Conservation (phyloP, 2,329 filamentous ascomycete genomes). For the Xylariaceae sp. region DNA sequence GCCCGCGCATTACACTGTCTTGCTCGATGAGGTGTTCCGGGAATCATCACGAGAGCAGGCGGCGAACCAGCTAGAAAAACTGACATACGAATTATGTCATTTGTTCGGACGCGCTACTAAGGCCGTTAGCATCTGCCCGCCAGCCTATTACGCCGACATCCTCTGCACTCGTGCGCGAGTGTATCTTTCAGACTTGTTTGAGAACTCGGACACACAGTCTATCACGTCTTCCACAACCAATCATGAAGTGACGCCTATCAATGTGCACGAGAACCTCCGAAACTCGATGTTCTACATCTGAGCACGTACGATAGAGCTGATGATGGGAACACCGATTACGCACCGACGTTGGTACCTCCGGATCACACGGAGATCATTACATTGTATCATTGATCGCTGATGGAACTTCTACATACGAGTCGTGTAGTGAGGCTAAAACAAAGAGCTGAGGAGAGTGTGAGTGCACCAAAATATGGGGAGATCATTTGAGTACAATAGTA, state of each 20-base stretch:
- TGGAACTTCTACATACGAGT: too few relatives aligned
- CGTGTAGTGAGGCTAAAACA: too few relatives aligned
- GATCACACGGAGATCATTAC: too few relatives aligned
- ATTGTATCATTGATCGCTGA: too few relatives aligned
- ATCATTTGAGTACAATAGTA: too few relatives aligned
- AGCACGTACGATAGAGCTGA: too few relatives aligned
- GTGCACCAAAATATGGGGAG: too few relatives aligned
- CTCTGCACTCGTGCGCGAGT: slow-evolving; percentile 78
- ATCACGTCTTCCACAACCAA: slow-evolving; percentile 31
- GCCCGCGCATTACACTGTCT: slow-evolving; percentile 83
- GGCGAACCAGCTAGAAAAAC: slow-evolving; percentile 72
- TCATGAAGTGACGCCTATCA: neutral
- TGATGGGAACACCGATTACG: too few relatives aligned
- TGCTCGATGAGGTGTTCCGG: slow-evolving; percentile 72
- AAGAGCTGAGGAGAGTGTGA: too few relatives aligned
- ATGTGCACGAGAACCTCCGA: slow-evolving; percentile 50
- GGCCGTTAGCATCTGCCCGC: slow-evolving; percentile 84
- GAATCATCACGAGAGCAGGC: slow-evolving; percentile 45
- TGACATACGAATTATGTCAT: slow-evolving; percentile 84
- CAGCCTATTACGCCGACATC: slow-evolving; percentile 89
- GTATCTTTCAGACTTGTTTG: slow-evolving; percentile 71
- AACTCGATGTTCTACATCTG: slow-evolving; percentile 66
- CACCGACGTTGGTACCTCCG: too few relatives aligned
- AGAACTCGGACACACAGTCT: slow-evolving; percentile 39
- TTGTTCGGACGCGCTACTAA: slow-evolving; percentile 86